These are phyloP conservation scores for Phialophora chinensis DNA, from an alignment of 2,329 filamentous ascomycete genomes.

Conservation along the genomic window DNA sequence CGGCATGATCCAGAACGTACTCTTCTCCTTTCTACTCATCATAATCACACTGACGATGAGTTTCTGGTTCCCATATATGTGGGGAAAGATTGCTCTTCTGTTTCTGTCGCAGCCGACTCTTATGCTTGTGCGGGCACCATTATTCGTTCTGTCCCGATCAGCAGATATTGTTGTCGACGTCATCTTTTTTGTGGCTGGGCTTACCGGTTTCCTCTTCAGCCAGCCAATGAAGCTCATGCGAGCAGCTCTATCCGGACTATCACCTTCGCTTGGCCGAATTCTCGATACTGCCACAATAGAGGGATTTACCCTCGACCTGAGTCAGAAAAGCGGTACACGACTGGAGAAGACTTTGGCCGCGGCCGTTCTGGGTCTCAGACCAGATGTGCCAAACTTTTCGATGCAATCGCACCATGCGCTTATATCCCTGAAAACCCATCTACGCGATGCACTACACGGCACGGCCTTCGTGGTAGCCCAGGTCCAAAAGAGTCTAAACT, in stretches of 20 bases:
- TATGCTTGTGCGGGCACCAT: slow-evolving; percentile 69
- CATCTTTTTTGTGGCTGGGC: slow-evolving; percentile 35
- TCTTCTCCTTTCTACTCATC: slow-evolving; percentile 91
- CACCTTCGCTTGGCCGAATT: slow-evolving; percentile 26
- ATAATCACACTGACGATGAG: slow-evolving; percentile 83
- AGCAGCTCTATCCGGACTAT: slow-evolving; percentile 36
- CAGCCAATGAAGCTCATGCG: slow-evolving; percentile 44
- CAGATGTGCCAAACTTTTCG: slow-evolving; percentile 77
- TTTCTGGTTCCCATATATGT: slow-evolving; percentile 89
- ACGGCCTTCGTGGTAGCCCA: slow-evolving; percentile 37
- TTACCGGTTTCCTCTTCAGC: slow-evolving; percentile 58
- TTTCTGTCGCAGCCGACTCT: slow-evolving; percentile 77
- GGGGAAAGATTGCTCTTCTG: slow-evolving; percentile 83
- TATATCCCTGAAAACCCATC: slow-evolving; percentile 49
- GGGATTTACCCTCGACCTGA: slow-evolving; percentile 32
- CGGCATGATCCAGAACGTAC: slow-evolving; percentile 88
- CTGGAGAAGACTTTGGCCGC: slow-evolving; percentile 36
- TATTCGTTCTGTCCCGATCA: slow-evolving; percentile 72
- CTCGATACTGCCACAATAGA: slow-evolving; percentile 32
- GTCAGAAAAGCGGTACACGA: slow-evolving; percentile 35
- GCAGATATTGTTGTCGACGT: slow-evolving; percentile 81
- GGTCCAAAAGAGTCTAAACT: slow-evolving; percentile 41
- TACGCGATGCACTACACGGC: slow-evolving; percentile 5
- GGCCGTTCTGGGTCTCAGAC: slow-evolving; percentile 42
- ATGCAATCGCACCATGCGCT: slow-evolving; percentile 73